Evolutionary conservation across 2,329 filamentous ascomycete genomes (phyloP).

Genomic region (Phialophora chinensis): DNA sequence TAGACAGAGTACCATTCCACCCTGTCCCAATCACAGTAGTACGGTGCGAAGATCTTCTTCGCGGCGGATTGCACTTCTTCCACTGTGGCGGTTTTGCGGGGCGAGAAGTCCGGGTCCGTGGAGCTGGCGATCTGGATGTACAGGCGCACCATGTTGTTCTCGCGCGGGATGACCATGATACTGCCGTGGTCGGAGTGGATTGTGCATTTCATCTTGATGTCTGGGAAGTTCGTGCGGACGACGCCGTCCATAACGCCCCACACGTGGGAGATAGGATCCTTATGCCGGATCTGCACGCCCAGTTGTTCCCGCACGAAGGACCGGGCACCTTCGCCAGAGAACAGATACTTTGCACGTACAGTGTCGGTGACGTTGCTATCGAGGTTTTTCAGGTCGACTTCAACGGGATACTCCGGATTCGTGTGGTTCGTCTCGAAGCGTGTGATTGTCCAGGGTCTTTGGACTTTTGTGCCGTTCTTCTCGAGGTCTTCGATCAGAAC

Average conservation of each 20-base stretch:
- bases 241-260: constrained; percentile 73
- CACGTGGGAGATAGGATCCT: constrained; percentile 67
- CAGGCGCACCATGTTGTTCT: constrained; percentile 57
- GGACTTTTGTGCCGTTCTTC: constrained; percentile 62
- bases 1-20: constrained; percentile 72
- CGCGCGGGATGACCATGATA: constrained; percentile 66
- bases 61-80: constrained; percentile 65
- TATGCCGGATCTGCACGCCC: constrained; percentile 68
- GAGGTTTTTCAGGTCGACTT: constrained; percentile 76
- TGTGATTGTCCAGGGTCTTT: constrained; percentile 67
- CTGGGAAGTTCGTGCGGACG: constrained; percentile 66
- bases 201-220: constrained; percentile 71
- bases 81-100: constrained; percentile 64
- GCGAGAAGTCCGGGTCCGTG: constrained; percentile 65
- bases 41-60: constrained; percentile 65
- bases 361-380: constrained; percentile 74
- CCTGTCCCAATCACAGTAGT: constrained; percentile 67
- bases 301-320: constrained; percentile 68
- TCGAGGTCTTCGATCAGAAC: constrained; percentile 67
- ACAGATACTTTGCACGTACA: constrained; percentile 66
- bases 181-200: constrained; percentile 68
- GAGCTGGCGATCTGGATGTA: constrained; percentile 67
- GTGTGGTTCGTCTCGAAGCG: constrained; percentile 66
- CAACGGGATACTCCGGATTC: constrained; percentile 75
- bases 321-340: constrained; percentile 67